Base-by-base conservation (phyloP, 805 yeast genomes). In the Candida dajiaensis region DNA sequence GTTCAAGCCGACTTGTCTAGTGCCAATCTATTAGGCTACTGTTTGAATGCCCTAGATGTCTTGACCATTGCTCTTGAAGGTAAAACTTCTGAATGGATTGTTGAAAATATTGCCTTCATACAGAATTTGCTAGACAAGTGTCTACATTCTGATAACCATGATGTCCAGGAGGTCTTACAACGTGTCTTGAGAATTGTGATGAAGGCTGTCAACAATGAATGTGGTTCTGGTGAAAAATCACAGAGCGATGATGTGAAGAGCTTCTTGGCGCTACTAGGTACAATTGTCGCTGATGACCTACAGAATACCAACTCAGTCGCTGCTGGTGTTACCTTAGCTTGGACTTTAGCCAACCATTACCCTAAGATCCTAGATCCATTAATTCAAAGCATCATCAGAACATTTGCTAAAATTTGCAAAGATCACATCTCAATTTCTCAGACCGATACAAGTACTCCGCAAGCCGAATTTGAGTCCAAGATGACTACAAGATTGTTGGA, bases 21-120 rank as follows among this genome's bases (percentile, higher is more conserved):
- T 13, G 75, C 80, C 31, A 82, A 82, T 50, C 74, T 85, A 37
- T 63, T 89, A 21, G 88, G 89, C 2, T 84, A 85, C 55, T 86
- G 96, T 55, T 70, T 90, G 57, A 95, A 94, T 66, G 96, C 99
- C 0, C 67, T 95, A 42, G 96, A 89, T 62, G 97, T 94, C 0
- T 72, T 94, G 40, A 82, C 84, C 11, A 86, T 89, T 40, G 89
- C 89, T 1, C 69, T 94, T 45, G 86, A 83, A 52, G 86, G 89
- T 76, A 86, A 86, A 65, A 64, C 80, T 2, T 65, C 85, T 0
- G 78, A 73, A 13, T 94, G 97, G 97, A 83, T 94, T 44, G 67
- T 85, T 38, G 76, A 79, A 2, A 85, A 89, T 52, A 65, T 89
- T 35, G 70, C 74, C 2, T 79, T 83, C 29, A 73, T 95, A 28